Conservation (phyloP, 495 filamentous ascomycete species). For the Aspergillus hancockii region DNA sequence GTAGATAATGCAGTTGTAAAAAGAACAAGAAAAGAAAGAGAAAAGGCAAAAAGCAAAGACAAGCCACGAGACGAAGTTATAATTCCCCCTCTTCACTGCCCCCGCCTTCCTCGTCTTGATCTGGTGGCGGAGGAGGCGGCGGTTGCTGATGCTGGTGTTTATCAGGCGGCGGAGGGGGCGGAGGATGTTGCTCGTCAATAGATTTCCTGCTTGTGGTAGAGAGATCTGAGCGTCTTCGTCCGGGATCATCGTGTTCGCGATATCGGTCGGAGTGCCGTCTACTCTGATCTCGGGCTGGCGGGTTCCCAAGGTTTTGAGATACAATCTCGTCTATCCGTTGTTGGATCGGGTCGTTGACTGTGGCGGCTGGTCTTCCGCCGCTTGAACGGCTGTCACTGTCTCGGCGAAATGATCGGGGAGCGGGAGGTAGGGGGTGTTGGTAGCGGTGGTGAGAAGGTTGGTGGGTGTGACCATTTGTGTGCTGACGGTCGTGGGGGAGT, state of each 20-base stretch:
- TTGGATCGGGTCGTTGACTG: slow-evolving; percentile 28
- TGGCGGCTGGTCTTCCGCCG: slow-evolving; percentile 5
- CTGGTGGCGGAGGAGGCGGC: slow-evolving; percentile 11
- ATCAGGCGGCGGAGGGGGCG: slow-evolving; percentile 1
- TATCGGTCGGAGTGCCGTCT: slow-evolving; percentile 21
- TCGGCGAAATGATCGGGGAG: slow-evolving; percentile 20
- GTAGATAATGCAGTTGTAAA: neutral
- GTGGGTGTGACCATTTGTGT: slow-evolving; percentile 23
- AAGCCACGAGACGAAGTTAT: slow-evolving; percentile 12
- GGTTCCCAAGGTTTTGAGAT: slow-evolving; percentile 23
- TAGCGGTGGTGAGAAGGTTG: slow-evolving; percentile 16
- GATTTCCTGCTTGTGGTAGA: slow-evolving; percentile 11
- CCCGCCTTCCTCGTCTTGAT: slow-evolving; percentile 32
- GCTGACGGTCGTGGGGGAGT: slow-evolving; percentile 14
- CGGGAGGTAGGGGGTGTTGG: slow-evolving; percentile 19
- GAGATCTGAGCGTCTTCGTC: slow-evolving; percentile 11
- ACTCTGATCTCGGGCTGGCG: slow-evolving; percentile 2
- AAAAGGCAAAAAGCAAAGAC: neutral
- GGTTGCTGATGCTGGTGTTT: neutral
- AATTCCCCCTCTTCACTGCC: slow-evolving; percentile 50
- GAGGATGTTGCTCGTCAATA: slow-evolving; percentile 10
- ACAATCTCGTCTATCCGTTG: slow-evolving; percentile 40
- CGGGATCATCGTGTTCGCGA: slow-evolving; percentile 17
- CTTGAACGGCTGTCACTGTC: slow-evolving; percentile 17
- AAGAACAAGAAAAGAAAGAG: slow-evolving; percentile 2